Evolutionary conservation across 345 rosid species (phyloP).

Genomic region (Moringa oleifera): DNA sequence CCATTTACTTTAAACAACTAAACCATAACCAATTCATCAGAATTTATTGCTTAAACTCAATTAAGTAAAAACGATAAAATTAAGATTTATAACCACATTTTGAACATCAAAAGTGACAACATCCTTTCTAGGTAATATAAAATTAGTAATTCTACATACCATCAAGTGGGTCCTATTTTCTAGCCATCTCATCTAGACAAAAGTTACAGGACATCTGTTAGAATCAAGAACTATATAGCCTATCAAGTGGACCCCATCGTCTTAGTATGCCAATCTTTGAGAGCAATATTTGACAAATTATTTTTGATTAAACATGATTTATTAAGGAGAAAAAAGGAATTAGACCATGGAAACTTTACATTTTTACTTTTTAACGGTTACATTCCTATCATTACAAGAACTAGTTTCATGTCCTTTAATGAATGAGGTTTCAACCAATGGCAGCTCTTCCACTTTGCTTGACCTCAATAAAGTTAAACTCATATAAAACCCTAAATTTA

Average conservation of each 20-base stretch:
- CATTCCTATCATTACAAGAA: background rate
- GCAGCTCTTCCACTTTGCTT: background rate
- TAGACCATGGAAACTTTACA: background rate
- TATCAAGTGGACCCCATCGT: constrained; percentile 12
- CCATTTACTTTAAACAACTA: background rate
- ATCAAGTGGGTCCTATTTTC: background rate
- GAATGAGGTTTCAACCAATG: background rate
- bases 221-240: background rate
- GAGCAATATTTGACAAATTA: background rate
- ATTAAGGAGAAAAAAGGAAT: background rate
- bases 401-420: background rate
- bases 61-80: constrained; percentile 5
- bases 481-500: background rate
- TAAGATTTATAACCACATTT: too few relatives aligned
- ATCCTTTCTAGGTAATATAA: background rate
- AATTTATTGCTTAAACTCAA: background rate
- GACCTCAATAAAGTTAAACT: background rate
- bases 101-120: too few relatives aligned
- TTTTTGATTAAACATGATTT: background rate
- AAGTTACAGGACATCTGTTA: constrained; percentile 4
- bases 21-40: background rate
- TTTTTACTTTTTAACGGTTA: background rate
- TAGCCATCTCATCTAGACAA: constrained; percentile 4
- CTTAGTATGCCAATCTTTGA: background rate
- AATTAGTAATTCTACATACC: background rate